A percentile compares a stretch with the other conserved stretches of the same genome.
Evolutionary conservation across 257 asterid species (phyloP).

Genomic region (Salvia splendens): DNA sequence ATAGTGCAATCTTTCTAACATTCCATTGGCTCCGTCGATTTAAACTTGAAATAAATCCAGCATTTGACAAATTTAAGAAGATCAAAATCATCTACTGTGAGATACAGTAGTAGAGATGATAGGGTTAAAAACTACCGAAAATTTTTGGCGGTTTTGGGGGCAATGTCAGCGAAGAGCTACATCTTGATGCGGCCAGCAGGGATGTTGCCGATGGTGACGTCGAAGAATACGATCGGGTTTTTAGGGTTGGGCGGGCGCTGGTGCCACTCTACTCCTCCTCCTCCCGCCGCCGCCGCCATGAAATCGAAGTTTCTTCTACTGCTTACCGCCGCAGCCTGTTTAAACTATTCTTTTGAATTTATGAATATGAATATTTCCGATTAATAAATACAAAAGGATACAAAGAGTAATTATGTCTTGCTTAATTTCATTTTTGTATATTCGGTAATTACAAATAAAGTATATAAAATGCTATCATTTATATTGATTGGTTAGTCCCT

Average conservation of each 20-base stretch:
- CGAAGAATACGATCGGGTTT: constrained; percentile 92
- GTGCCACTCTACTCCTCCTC: constrained; percentile 85
- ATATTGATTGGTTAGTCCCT: too few relatives aligned
- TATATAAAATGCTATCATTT: too few relatives aligned
- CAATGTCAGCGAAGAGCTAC: constrained; percentile 96
- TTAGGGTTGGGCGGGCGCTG: constrained; percentile 90
- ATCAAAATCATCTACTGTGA: background rate
- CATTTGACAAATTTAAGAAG: background rate
- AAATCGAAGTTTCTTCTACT: background rate
- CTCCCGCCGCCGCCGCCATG: constrained; percentile 33
- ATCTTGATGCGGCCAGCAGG: constrained; percentile 97
- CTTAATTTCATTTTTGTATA: too few relatives aligned
- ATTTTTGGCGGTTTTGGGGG: constrained; percentile 91
- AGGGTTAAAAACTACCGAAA: constrained; percentile 52
- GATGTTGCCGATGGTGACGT: constrained; percentile 76
- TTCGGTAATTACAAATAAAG: too few relatives aligned
- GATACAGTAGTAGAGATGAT: background rate
- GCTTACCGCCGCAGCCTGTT: too few relatives aligned
- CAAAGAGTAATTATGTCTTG: too few relatives aligned
- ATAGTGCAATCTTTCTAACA: background rate
- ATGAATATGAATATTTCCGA: too few relatives aligned
- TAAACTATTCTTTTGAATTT: too few relatives aligned
- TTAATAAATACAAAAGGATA: too few relatives aligned
- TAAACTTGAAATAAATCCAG: background rate
- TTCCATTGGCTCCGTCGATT: background rate